Evolutionary conservation across 2,329 filamentous ascomycete species (phyloP).

Genomic region (Davidsoniella neocaledoniae): DNA sequence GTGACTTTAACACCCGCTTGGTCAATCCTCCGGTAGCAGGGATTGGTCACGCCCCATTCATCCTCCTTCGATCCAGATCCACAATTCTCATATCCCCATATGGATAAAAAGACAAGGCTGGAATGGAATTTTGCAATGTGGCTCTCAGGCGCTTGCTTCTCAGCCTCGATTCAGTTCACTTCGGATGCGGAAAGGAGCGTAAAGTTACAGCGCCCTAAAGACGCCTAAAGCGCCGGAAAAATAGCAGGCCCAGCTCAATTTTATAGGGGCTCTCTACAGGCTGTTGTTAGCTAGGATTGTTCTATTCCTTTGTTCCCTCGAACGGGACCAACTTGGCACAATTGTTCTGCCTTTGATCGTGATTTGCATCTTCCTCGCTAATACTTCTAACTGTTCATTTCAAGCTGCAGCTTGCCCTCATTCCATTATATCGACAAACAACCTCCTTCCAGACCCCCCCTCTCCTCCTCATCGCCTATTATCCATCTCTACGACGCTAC

Average conservation of each 20-base stretch:
- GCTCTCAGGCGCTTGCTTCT: background rate
- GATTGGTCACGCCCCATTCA: too few relatives aligned
- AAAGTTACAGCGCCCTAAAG: background rate
- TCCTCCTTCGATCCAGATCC: too few relatives aligned
- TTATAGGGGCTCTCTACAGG: background rate
- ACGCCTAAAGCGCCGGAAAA: too few relatives aligned
- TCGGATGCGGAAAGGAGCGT: background rate
- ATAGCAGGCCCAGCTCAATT: too few relatives aligned
- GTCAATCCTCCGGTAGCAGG: too few relatives aligned
- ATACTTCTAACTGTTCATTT: background rate
- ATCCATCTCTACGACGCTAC: background rate
- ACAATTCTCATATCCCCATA: background rate
- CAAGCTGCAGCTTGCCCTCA: background rate
- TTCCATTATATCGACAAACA: too few relatives aligned
- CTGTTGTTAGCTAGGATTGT: background rate
- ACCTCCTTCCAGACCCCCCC: background rate
- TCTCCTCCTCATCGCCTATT: background rate
- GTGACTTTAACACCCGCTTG: too few relatives aligned
- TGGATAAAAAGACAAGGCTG: background rate
- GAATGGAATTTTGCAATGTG: conserved; percentile 1
- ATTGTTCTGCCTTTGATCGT: background rate
- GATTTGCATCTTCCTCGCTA: too few relatives aligned
- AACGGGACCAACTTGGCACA: background rate
- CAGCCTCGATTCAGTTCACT: background rate
- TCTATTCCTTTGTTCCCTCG: background rate